Percentiles rank a stretch among this genome's conserved stretches.
These are phyloP conservation scores for Zygotorulaspora sp. DNA, from an alignment of 805 yeast species.

Conservation along the genomic window DNA sequence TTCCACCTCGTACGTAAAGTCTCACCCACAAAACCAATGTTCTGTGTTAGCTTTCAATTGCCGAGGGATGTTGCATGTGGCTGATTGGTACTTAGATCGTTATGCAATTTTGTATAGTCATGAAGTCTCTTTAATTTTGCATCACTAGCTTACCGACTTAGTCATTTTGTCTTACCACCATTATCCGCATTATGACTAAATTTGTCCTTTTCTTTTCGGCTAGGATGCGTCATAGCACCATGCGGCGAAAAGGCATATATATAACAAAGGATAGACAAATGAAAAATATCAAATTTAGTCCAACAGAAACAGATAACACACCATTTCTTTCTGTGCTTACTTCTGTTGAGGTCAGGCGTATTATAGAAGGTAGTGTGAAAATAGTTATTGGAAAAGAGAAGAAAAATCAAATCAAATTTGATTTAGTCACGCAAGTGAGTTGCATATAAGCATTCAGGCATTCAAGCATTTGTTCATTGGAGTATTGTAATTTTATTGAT, in stretches of 20 bases:
- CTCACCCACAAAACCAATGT: slow-evolving; percentile 97
- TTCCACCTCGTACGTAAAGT: slow-evolving; percentile 90
- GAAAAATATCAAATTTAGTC: background rate
- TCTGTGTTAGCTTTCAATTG: slow-evolving; percentile 72
- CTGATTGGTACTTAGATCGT: too few species aligned
- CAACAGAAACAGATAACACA: background rate
- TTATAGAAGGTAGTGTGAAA: background rate
- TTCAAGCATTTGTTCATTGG: slow-evolving; percentile 1
- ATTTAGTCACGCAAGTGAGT: background rate
- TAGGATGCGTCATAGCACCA: slow-evolving; percentile 10
- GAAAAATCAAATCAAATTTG: too few species aligned
- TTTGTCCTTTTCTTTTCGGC: slow-evolving; percentile 3
- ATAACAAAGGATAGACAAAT: background rate
- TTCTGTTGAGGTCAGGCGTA: background rate
- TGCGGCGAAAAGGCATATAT: background rate
- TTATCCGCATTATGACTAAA: slow-evolving; percentile 1
- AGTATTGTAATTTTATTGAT: background rate
- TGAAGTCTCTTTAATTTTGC: too few species aligned
- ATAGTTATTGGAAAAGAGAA: background rate
- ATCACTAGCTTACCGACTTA: slow-evolving; percentile 6
- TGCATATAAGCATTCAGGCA: background rate
- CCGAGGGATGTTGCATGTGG: slow-evolving; percentile 49
- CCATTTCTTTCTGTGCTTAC: background rate
- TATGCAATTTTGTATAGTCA: background rate
- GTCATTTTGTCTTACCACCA: background rate